Percentiles rank a stretch among this genome's conserved stretches.
Conservation (phyloP, 2,329 filamentous ascomycete species). For the Chrysosporium queenslandicum region DNA sequence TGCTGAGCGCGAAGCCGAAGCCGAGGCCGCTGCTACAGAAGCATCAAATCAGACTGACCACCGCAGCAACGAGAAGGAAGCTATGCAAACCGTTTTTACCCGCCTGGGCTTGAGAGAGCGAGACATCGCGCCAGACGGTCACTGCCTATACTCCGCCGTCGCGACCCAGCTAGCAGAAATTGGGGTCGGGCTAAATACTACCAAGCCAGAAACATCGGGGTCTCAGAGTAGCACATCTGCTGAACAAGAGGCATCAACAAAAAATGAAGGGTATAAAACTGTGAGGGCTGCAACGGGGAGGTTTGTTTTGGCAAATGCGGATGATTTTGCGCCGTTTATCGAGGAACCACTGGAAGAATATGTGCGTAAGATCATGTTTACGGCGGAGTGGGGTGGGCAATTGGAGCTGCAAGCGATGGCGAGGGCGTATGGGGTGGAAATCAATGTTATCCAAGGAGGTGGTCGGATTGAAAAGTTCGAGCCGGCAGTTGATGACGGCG, state of each 20-base stretch:
- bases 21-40: constrained; percentile 60
- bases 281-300: constrained; percentile 63
- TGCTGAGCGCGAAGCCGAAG: constrained; percentile 66
- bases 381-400: constrained; percentile 93
- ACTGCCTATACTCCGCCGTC: constrained; percentile 87
- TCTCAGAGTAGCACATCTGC: constrained; percentile 22
- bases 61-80: constrained; percentile 57
- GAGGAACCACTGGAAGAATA: constrained; percentile 70
- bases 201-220: constrained; percentile 13
- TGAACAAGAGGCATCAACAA: constrained; percentile 9
- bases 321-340: constrained; percentile 78
- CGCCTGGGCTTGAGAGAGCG: constrained; percentile 58
- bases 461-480: constrained; percentile 68
- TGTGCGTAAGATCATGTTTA: constrained; percentile 65
- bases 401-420: constrained; percentile 79
- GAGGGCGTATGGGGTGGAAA: constrained; percentile 65
- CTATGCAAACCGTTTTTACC: constrained; percentile 59
- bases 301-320: constrained; percentile 63
- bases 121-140: constrained; percentile 78
- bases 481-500: constrained; percentile 38
- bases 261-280: constrained; percentile 48
- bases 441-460: constrained; percentile 73
- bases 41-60: constrained; percentile 64
- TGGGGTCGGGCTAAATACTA: constrained; percentile 29
- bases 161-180: constrained; percentile 65